Conservation (phyloP, 371 early-diverging fungal genomes). For the Nosema muscidifuracis region DNA sequence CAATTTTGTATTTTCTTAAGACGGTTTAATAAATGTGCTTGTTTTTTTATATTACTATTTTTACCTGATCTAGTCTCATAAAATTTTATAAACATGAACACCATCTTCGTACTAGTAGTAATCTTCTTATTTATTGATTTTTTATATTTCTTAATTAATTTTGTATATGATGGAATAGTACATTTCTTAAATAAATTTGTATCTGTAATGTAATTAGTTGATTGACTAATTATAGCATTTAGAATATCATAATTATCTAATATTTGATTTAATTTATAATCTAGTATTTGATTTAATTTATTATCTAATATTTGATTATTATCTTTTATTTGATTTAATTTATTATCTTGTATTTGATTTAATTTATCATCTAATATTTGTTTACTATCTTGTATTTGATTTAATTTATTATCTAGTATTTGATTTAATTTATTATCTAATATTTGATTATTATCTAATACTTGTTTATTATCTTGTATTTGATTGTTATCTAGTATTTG, state of each 20-base stretch:
- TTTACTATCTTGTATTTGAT: too few relatives aligned
- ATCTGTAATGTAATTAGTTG: not conserved
- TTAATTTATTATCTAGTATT: not conserved
- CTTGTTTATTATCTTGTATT: not conserved
- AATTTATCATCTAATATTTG: not conserved
- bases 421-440: not conserved
- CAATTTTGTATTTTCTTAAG: not conserved
- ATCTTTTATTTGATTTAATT: not conserved
- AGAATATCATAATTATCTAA: not conserved
- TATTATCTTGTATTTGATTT: too few relatives aligned
- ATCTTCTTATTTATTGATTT: not conserved
- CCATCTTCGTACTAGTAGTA: not conserved
- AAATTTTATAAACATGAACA: not conserved
- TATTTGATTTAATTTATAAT: not conserved
- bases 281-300: not conserved
- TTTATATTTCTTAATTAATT: not conserved
- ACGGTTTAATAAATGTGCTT: not conserved
- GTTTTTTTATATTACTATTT: not conserved
- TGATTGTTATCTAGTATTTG: not conserved
- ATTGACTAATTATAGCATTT: not conserved
- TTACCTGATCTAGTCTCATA: not conserved
- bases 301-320: not conserved
- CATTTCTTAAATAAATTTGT: not conserved
- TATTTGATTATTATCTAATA: not conserved
- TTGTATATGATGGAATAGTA: not conserved